Percentiles rank a stretch among this genome's conserved stretches.
Conservation (phyloP, 208 protist species). For the Leishmania lainsoni region DNA sequence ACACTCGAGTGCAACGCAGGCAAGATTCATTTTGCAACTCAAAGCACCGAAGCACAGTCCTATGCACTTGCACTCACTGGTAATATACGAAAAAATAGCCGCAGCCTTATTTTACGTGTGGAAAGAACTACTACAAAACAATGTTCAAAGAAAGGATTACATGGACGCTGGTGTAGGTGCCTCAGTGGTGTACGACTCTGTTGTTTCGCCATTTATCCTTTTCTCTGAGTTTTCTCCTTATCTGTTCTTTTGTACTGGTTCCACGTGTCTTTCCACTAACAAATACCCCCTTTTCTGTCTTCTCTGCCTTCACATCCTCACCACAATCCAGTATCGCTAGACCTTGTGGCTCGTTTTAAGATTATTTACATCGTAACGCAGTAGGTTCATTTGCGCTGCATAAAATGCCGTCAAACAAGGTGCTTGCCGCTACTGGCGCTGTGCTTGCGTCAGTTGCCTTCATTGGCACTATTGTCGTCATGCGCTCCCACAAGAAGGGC, state of each 20-base stretch:
- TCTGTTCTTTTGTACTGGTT: not conserved
- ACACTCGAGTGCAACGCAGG: not conserved
- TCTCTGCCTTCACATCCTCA: not conserved
- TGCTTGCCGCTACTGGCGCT: conserved; percentile 13
- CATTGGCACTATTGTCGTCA: conserved; percentile 19
- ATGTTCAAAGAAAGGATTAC: not conserved
- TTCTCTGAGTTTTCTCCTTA: not conserved
- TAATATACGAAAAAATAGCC: not conserved
- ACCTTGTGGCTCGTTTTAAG: not conserved
- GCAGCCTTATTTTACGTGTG: not conserved
- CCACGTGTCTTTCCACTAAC: not conserved
- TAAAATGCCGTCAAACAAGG: conserved; percentile 31
- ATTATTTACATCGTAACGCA: not conserved
- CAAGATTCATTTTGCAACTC: not conserved
- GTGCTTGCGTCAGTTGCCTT: conserved; percentile 28
- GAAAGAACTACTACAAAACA: not conserved
- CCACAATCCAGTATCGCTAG: not conserved
- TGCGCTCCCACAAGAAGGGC: conserved; percentile 11
- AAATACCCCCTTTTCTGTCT: not conserved
- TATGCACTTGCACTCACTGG: not conserved
- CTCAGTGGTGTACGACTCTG: not conserved
- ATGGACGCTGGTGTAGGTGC: not conserved
- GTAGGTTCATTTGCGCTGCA: not conserved
- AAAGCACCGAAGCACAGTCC: not conserved
- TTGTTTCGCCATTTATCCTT: not conserved